phyloP scores from a whole-genome alignment of 2,329 filamentous ascomycete species.

The Diplodia corticola region DNA sequence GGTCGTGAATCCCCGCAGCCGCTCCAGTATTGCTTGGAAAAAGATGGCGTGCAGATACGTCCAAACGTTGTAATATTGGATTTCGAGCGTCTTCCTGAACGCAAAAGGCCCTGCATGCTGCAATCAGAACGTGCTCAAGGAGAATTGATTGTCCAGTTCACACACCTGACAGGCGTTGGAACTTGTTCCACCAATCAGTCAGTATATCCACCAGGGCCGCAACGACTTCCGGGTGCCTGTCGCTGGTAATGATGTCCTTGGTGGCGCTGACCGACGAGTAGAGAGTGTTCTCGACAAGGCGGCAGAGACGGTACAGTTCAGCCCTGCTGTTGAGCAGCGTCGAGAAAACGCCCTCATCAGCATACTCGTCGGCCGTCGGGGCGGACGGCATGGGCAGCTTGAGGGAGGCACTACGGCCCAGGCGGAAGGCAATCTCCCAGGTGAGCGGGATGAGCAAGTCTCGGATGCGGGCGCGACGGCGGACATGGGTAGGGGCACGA shows the following conservation, averaged over 20 bases:
- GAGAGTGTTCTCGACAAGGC: neutral
- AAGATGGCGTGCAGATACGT: neutral
- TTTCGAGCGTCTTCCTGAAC: neutral
- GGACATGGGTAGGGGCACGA: neutral
- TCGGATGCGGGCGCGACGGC: neutral
- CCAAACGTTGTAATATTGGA: constrained; percentile 10
- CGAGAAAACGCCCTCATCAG: neutral
- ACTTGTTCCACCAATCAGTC: constrained; percentile 14
- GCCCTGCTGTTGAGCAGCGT: neutral
- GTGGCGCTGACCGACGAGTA: neutral
- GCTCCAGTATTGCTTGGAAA: constrained; percentile 3
- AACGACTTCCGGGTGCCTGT: neutral
- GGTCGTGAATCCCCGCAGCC: neutral
- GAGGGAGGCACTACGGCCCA: neutral
- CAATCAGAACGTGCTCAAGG: neutral
- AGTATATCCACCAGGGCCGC: neutral
- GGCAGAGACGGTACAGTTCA: neutral
- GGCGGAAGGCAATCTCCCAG: constrained; percentile 1
- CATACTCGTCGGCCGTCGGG: neutral
- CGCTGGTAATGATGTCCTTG: neutral
- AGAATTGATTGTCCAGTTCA: neutral
- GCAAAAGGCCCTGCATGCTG: neutral
- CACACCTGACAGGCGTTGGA: neutral
- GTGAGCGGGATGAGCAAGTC: neutral
- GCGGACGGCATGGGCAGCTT: neutral